These are phyloP conservation scores for Annulohypoxylon nitens DNA, from an alignment of 495 filamentous ascomycete species.

Conservation along the genomic window DNA sequence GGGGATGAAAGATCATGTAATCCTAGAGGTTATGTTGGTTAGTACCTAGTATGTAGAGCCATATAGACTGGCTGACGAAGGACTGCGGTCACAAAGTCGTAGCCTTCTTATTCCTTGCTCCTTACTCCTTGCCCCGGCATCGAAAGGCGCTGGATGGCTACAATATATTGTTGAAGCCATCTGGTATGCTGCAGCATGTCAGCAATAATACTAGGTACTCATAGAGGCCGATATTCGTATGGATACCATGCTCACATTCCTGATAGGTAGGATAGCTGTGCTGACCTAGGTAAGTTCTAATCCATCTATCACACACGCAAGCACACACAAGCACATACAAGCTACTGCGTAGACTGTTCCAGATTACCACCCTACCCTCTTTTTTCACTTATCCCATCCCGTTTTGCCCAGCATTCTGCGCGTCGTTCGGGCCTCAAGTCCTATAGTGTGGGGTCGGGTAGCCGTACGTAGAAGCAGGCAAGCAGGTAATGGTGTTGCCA, in stretches of 20 bases:
- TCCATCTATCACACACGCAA: conserved; percentile 17
- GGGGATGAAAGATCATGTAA: conserved; percentile 25
- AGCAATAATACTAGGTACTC: conserved; percentile 17
- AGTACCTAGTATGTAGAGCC: background rate
- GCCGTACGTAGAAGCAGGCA: conserved; percentile 21
- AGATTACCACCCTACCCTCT: conserved; percentile 29
- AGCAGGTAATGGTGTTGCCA: conserved; percentile 28
- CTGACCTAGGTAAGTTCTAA: conserved; percentile 18
- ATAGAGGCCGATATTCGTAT: background rate
- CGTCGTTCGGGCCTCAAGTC: conserved; percentile 47
- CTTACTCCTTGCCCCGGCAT: conserved; percentile 18
- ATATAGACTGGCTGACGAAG: background rate
- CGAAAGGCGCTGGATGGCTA: conserved; percentile 8
- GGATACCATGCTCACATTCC: conserved; percentile 8
- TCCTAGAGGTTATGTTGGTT: background rate
- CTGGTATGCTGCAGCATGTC: conserved; percentile 29
- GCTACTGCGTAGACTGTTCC: conserved; percentile 29
- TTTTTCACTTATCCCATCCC: conserved; percentile 28
- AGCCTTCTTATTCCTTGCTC: too few relatives aligned
- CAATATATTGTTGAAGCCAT: conserved; percentile 27
- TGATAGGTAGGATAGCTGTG: conserved; percentile 20
- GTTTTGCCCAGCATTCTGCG: conserved; percentile 32
- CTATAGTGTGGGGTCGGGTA: conserved; percentile 42
- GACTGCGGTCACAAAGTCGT: background rate
- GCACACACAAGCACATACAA: background rate